phyloP scores from a whole-genome alignment of 495 filamentous ascomycete species.

The Hypoxylon subgilvum region DNA sequence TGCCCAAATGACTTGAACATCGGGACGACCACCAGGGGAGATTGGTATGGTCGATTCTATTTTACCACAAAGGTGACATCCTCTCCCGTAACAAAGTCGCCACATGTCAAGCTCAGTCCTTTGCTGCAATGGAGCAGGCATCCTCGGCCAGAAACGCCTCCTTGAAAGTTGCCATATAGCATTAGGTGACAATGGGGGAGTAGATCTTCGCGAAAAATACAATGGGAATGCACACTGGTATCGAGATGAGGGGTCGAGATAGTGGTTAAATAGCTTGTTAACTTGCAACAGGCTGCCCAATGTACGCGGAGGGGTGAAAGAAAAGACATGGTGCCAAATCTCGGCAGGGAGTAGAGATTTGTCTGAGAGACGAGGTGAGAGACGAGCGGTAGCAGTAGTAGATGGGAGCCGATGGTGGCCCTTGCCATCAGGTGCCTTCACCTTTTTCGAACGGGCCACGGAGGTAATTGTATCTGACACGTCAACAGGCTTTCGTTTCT shows the following conservation, averaged over 20 bases:
- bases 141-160: constrained; percentile 57
- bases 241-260: constrained; percentile 54
- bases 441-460: constrained; percentile 41
- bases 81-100: constrained; percentile 58
- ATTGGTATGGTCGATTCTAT: constrained; percentile 38
- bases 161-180: constrained; percentile 66
- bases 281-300: constrained; percentile 57
- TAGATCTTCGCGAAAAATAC: constrained; percentile 26
- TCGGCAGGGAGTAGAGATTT: constrained; percentile 55
- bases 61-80: constrained; percentile 63
- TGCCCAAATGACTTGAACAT: constrained; percentile 65
- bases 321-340: constrained; percentile 64
- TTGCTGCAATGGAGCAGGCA: constrained; percentile 62
- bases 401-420: neutral
- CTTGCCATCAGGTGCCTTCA: constrained; percentile 45
- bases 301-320: constrained; percentile 57
- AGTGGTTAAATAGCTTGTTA: constrained; percentile 60
- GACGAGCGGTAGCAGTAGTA: too few species aligned
- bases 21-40: constrained; percentile 55
- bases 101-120: constrained; percentile 68
- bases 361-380: constrained; percentile 33
- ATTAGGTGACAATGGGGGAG: constrained; percentile 52
- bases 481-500: constrained; percentile 48
- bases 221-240: constrained; percentile 33
- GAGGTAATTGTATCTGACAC: constrained; percentile 5